Evolutionary conservation across 257 asterid genomes (phyloP).

Genomic region (Cordia subcordata): DNA sequence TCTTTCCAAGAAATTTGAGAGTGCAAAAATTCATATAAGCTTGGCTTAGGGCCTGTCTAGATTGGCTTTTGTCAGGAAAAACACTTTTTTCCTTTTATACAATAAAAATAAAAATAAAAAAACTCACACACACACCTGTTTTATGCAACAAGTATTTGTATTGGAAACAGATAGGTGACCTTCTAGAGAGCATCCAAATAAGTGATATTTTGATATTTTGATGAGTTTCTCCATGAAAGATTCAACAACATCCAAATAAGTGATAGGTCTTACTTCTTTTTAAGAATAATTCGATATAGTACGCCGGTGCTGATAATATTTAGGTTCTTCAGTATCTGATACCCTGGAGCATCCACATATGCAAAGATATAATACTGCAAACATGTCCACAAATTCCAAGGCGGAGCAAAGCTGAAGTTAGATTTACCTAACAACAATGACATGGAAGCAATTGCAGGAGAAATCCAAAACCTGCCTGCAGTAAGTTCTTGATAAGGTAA

Average conservation of each 20-base stretch:
- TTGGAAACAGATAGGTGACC: too few relatives aligned
- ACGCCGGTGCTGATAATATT: constrained; percentile 97
- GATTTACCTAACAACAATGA: not conserved
- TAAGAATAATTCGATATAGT: constrained; percentile 83
- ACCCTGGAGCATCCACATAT: constrained; percentile 99
- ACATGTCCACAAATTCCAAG: constrained; percentile 22
- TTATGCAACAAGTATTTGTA: too few relatives aligned
- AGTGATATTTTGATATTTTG: not conserved
- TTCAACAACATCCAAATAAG: constrained; percentile 15
- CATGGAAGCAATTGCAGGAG: constrained; percentile 5
- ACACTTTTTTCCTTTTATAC: too few relatives aligned
- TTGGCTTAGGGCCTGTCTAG: too few relatives aligned
- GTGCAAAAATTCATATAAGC: too few relatives aligned
- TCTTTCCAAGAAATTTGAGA: too few relatives aligned
- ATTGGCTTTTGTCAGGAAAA: too few relatives aligned
- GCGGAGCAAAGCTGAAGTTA: constrained; percentile 13
- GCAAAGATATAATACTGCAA: constrained; percentile 96
- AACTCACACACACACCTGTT: too few relatives aligned
- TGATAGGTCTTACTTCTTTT: constrained; percentile 61
- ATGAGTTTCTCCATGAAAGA: constrained; percentile 2
- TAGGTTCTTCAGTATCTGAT: constrained; percentile 92
- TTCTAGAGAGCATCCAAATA: too few relatives aligned
- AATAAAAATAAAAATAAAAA: too few relatives aligned
- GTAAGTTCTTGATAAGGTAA: constrained; percentile 90
- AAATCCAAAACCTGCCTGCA: constrained; percentile 58